Evolutionary conservation across 768 basidiomycete species (phyloP), one percentile per base, ranked within the genome.

Genomic region (Boletus reticuloceps): DNA sequence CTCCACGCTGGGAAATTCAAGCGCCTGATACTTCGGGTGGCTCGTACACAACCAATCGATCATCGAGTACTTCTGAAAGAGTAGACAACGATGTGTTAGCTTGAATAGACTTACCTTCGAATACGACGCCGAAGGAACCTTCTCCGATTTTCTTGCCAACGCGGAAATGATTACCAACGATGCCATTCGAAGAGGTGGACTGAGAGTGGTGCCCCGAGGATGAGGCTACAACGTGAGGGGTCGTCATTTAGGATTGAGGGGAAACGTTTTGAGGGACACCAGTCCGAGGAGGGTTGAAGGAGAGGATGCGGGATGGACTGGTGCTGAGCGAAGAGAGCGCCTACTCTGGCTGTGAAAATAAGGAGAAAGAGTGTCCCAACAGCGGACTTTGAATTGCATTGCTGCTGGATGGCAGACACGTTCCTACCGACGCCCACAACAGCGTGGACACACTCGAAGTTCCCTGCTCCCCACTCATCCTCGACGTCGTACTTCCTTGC

Each of bases 101-200:
- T 22, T 37, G 22, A 50, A 51, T 27, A n/a, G 29, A 75, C 78
- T 48, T 68, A 94, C 97, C 88, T 82, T 98, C 88, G 74, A 97
- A 93, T 58, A 98, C 89, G 61, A 98, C 96, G 66, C 96, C 96
- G 70, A 99, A 99, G n/a, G 89, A 91, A 48, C 96, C 96, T 75
- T 99, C 96, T 46, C 96, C 96, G 71, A 98, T 96, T 85, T 98
- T 98, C 82, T 96, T 94, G 48, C 96, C 96, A 49, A 98, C 94
- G 59, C 90, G 82, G 69, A 84, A 91, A 70, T 90, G 84, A 65
- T 79, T 84, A 41, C 89, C 89, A 55, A 91, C 86, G 70, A 91
- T 83, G 64, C 88, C 84, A 72, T 85, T 88, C 39, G 75, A 79
- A 29, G 82, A 78, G 46, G 83, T 75, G 45, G 84, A 79, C 66